phyloP scores from a whole-genome alignment of 2,329 filamentous ascomycete genomes.

The Fusarium vanettenii region DNA sequence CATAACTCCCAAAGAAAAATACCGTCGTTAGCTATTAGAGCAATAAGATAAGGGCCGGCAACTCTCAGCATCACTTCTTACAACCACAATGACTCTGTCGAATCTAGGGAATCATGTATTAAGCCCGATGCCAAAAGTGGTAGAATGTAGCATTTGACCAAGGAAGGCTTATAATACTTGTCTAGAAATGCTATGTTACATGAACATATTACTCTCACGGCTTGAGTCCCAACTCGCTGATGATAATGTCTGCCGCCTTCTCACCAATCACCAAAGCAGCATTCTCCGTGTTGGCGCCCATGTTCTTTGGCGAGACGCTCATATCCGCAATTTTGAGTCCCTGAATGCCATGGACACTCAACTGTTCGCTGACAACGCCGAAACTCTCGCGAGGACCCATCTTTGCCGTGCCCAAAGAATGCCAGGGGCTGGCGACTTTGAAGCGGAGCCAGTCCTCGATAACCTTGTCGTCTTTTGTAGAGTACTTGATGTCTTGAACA shows the following conservation, averaged over 20 bases:
- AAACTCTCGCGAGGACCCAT: background rate
- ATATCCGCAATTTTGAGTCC: conserved; percentile 54
- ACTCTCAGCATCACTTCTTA: background rate
- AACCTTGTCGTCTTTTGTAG: background rate
- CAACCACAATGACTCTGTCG: background rate
- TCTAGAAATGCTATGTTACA: background rate
- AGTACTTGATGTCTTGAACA: background rate
- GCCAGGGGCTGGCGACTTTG: background rate
- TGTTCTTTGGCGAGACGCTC: conserved; percentile 51
- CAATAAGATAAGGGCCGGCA: background rate
- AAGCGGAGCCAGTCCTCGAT: background rate
- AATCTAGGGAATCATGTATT: background rate
- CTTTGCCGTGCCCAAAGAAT: background rate
- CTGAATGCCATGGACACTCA: conserved; percentile 48
- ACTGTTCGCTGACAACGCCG: background rate
- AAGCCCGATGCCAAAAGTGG: background rate
- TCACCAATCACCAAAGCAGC: conserved; percentile 61
- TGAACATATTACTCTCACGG: background rate
- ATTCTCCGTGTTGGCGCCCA: conserved; percentile 60
- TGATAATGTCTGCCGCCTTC: conserved; percentile 55
- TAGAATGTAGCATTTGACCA: background rate
- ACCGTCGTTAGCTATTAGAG: background rate
- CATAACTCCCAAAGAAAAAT: background rate
- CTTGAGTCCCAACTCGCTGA: conserved; percentile 12
- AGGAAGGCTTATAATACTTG: background rate